A percentile compares a stretch with the other conserved stretches of the same genome.
phyloP scores from a whole-genome alignment of 2,329 filamentous ascomycete species.

The Shiraia bambusicola region DNA sequence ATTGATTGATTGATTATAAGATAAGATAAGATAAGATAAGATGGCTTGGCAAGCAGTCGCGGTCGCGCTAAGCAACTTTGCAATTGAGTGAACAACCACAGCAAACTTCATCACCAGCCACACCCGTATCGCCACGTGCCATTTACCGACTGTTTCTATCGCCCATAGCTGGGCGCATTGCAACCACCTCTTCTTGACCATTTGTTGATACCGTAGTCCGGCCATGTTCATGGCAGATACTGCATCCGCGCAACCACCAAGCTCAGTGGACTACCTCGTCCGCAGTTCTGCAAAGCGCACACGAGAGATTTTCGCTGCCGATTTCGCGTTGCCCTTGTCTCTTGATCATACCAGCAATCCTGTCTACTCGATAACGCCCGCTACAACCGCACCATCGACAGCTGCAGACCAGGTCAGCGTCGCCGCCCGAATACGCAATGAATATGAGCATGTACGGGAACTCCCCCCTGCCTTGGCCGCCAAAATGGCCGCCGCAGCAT shows the following conservation, averaged over 20 bases:
- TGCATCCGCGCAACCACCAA: constrained; percentile 18
- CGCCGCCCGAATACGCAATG: constrained; percentile 62
- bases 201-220: too few species aligned
- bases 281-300: constrained; percentile 56
- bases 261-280: constrained; percentile 32
- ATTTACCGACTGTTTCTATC: too few species aligned
- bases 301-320: constrained; percentile 56
- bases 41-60: background rate
- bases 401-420: constrained; percentile 52
- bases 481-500: constrained; percentile 68
- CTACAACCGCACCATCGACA: constrained; percentile 48
- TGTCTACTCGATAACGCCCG: constrained; percentile 46
- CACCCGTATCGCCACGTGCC: too few species aligned
- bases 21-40: constrained; percentile 3
- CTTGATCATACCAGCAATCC: constrained; percentile 46
- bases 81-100: background rate
- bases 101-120: too few species aligned
- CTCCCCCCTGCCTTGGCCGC: constrained; percentile 76
- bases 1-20: constrained; percentile 1
- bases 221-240: constrained; percentile 27
- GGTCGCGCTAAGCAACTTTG: constrained; percentile 4
- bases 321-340: constrained; percentile 50
- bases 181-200: too few species aligned
- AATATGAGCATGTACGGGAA: constrained; percentile 77
- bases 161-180: too few species aligned